Base-by-base conservation (phyloP, 2,329 filamentous ascomycete genomes). In the Polytolypa hystricis region DNA sequence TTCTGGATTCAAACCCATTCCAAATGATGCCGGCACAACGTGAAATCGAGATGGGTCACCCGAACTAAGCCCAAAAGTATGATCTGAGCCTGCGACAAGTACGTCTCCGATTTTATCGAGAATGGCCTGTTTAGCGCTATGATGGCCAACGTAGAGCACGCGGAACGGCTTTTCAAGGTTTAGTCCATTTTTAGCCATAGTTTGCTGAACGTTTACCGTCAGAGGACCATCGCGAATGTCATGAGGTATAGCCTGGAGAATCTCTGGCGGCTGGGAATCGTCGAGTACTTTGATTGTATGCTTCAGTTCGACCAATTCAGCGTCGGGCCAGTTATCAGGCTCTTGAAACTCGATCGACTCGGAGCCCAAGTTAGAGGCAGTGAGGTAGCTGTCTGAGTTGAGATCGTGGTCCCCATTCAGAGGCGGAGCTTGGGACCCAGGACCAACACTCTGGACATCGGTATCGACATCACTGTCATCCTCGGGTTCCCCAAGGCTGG, bases 31-130 rank as follows among this genome's bases (percentile, higher is more conserved):
- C 8, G 65, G 65, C 23, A 69, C 60, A 38, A 69, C 60, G 47
- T 66, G 65, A 43, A 64, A 69, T 29, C 62, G 57, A 23, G 64
- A 64, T 11, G 62, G 60, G 35, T 63, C 58, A 14, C 54, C 47
- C 14, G 54, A 60, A 44, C 54, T 57, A 23, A 47, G 50, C 35
- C 52, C 54, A 7, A 51, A 53, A 25, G 51, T 50, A 34, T 51
- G 47, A 16, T 45, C 47, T 14, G 57, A 54, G 41, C 58, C 60
- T 12, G 63, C 61, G 5, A 65, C 63, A 17, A 69, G 43, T 8
- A 64, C 62, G 43, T 66, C 63, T 7, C 63, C 65, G 12, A 69
- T 59, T 42, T 69, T 69, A 44, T 64, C 60, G 10, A 67, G 53
- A 31, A 67, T 55, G 23, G 56, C 58, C 27, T 58, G 56, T 25